phyloP scores from a whole-genome alignment of 164 flowering plant genomes.

The Vitis rupestris region DNA sequence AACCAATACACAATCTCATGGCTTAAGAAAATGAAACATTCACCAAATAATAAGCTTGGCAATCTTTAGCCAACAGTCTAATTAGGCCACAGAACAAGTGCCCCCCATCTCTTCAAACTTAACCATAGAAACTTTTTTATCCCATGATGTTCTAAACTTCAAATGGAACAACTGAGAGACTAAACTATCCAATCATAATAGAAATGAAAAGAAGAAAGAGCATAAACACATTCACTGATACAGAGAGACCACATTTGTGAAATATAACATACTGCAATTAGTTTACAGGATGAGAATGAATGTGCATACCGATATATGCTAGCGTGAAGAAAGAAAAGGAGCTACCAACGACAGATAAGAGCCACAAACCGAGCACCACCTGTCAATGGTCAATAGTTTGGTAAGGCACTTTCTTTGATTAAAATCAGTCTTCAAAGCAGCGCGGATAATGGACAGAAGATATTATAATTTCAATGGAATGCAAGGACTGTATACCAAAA shows the following conservation, averaged over 20 bases:
- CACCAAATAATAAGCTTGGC: too few species aligned
- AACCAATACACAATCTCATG: too few species aligned
- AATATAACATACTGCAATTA: background rate
- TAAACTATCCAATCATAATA: background rate
- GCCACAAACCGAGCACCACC: conserved; percentile 89
- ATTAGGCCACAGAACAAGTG: too few species aligned
- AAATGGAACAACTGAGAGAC: too few species aligned
- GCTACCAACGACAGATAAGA: conserved; percentile 83
- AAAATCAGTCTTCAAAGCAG: background rate
- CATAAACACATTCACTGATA: background rate
- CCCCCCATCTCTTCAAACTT: too few species aligned
- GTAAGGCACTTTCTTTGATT: background rate
- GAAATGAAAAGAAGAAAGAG: background rate
- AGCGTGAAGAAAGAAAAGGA: conserved; percentile 79
- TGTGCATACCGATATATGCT: conserved; percentile 72
- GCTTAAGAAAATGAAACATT: too few species aligned
- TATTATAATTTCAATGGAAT: background rate
- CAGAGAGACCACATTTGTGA: background rate
- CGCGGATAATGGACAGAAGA: too few species aligned
- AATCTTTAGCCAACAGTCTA: too few species aligned
- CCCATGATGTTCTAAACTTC: too few species aligned
- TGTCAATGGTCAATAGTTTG: conserved; percentile 21
- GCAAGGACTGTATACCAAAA: background rate
- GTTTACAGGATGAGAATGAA: background rate
- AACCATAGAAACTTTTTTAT: too few species aligned